A percentile compares a stretch with the other conserved stretches of the same genome.
phyloP scores from a whole-genome alignment of 2,329 filamentous ascomycete genomes.

The Microsporum audouinii region DNA sequence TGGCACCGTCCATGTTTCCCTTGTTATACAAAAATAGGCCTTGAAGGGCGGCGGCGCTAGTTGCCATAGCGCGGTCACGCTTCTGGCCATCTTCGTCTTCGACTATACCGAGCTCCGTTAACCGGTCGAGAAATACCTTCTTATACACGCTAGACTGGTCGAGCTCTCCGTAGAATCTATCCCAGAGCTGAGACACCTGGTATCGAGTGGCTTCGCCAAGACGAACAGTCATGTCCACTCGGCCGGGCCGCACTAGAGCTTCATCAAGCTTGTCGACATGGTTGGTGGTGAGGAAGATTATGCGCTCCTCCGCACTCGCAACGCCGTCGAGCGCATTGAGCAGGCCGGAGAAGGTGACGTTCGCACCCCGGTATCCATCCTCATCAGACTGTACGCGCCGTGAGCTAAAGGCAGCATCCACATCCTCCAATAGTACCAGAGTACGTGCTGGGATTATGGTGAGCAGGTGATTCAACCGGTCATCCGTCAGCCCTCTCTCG shows the following conservation, averaged over 20 bases:
- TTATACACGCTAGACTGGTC: slow-evolving; percentile 54
- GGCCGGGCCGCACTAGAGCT: slow-evolving; percentile 77
- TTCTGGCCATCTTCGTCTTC: slow-evolving; percentile 43
- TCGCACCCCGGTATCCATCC: slow-evolving; percentile 76
- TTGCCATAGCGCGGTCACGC: slow-evolving; percentile 39
- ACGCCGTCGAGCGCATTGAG: slow-evolving; percentile 80
- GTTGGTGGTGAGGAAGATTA: slow-evolving; percentile 90
- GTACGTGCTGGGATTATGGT: slow-evolving; percentile 75
- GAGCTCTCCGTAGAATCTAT: slow-evolving; percentile 82
- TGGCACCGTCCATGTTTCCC: slow-evolving; percentile 74
- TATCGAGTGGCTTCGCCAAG: slow-evolving; percentile 78
- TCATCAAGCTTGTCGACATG: slow-evolving; percentile 82
- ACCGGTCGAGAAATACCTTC: slow-evolving; percentile 56
- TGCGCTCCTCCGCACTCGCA: slow-evolving; percentile 86
- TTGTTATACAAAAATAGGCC: slow-evolving; percentile 95
- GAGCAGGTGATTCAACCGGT: slow-evolving; percentile 73
- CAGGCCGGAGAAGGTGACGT: slow-evolving; percentile 86
- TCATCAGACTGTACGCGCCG: slow-evolving; percentile 57
- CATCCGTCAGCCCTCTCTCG: slow-evolving; percentile 79
- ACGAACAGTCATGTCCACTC: slow-evolving; percentile 85
- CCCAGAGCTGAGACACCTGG: slow-evolving; percentile 82
- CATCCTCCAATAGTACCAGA: slow-evolving; percentile 75
- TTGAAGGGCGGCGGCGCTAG: slow-evolving; percentile 85
- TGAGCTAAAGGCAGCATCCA: slow-evolving; percentile 81
- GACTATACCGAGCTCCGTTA: slow-evolving; percentile 61